Conservation (phyloP, 2,329 filamentous ascomycete genomes). For the Penicillium sp. region DNA sequence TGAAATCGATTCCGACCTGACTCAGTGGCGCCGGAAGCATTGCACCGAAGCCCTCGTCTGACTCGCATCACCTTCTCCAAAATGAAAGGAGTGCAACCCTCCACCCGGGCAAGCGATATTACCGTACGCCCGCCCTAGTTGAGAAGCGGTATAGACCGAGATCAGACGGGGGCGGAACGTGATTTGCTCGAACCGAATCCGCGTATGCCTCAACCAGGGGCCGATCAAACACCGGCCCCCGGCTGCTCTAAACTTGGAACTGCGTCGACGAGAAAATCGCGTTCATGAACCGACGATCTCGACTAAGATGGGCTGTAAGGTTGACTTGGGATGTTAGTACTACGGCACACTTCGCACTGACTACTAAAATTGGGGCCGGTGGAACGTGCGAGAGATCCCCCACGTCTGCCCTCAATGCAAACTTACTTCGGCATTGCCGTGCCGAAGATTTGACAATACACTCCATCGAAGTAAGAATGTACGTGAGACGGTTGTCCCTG, state of each 20-base stretch:
- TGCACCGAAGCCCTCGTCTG: not conserved
- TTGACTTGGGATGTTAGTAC: not conserved
- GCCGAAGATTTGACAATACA: not conserved
- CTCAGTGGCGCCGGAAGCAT: not conserved
- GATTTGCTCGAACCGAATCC: not conserved
- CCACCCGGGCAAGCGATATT: slow-evolving; percentile 4
- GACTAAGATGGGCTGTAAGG: not conserved
- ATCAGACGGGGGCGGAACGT: not conserved
- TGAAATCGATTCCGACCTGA: not conserved
- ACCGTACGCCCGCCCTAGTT: not conserved
- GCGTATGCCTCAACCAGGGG: not conserved
- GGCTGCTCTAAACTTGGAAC: not conserved
- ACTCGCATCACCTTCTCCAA: slow-evolving; percentile 1
- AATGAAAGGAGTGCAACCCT: not conserved
- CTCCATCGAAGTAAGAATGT: not conserved
- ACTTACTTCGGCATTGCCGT: not conserved
- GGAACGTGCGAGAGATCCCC: not conserved
- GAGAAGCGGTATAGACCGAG: not conserved
- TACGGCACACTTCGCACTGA: not conserved
- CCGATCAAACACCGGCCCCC: not conserved
- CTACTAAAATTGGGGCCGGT: not conserved
- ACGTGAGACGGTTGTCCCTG: not conserved
- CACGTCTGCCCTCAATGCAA: no score
- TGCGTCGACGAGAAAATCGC: not conserved
- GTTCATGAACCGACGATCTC: not conserved